Conservation (phyloP, 306 rosid genomes). For the Rosa persica region DNA sequence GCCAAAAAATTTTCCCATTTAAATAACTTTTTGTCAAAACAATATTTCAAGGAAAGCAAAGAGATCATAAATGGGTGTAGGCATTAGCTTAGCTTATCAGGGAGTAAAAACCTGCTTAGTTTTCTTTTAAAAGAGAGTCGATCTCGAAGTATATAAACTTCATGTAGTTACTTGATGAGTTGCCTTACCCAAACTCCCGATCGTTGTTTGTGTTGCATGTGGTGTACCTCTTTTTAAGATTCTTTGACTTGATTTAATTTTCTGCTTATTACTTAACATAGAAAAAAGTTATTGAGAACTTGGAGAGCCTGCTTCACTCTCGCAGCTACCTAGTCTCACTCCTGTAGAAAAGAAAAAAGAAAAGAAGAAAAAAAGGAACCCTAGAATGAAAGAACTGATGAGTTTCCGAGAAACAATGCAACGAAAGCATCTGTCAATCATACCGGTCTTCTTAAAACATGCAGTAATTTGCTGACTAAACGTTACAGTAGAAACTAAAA, state of each 20-base stretch:
- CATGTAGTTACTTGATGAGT: too few relatives aligned
- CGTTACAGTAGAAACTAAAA: background rate
- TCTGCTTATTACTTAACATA: background rate
- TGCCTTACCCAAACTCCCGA: background rate
- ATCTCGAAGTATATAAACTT: background rate
- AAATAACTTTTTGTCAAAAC: background rate
- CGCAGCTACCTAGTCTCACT: background rate
- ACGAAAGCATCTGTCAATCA: background rate
- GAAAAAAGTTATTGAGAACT: background rate
- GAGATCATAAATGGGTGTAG: background rate
- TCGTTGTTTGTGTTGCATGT: background rate
- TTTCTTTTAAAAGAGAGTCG: too few relatives aligned
- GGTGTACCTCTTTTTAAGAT: background rate
- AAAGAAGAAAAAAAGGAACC: background rate
- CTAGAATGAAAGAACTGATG: constrained; percentile 3
- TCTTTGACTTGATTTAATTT: background rate
- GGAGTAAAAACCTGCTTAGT: too few relatives aligned
- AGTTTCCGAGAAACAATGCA: background rate
- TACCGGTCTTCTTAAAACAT: background rate
- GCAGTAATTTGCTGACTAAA: background rate
- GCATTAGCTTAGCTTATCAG: background rate
- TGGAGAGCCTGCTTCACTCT: background rate
- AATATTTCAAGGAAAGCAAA: background rate
- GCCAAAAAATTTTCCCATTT: background rate
- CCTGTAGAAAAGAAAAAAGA: background rate